Base-by-base conservation (phyloP, 352 stramenopile species). In the Phytophthora hybrid region DNA sequence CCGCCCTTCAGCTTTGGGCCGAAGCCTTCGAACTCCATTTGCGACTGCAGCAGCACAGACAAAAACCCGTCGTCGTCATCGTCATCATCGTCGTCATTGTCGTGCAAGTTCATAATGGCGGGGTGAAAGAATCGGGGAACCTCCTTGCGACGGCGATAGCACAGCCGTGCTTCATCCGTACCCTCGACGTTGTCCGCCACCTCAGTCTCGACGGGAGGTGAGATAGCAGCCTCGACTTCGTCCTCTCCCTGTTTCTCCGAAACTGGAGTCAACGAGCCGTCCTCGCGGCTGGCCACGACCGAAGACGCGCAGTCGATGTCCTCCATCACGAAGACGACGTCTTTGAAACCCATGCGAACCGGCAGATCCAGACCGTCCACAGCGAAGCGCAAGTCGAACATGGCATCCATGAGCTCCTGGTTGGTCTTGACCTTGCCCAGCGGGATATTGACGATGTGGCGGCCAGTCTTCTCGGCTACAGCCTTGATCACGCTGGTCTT, bases 251-350 rank as follows among this genome's bases (percentile, higher is more conserved):
- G 23, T 18, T 61, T 71, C 31, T 63, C 63, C 1, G 14, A 6
- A 1, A 53, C 41, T 19, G 53, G 29, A 32, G 63, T 51, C 13
- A 34, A 23, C 23, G 59, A 52, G 10, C 26, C 39, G 62, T 69
- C 6, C 89, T 81, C 59, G n/a, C 84, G 81, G 16, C 73, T 71
- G 21, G 78, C 77, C 0, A 97, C 90, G 16, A 96, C 77, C 1
- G 83, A 88, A 2, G 86, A 89, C 10, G 89, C 87, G 37, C 87
- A 92, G 71, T 97, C 90, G 59, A 96, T 87, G 77, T 97, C 90
- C 65, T 97, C 92, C 84, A 97, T 94, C 13, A 97, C 92, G 68
- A 93, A 97, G 34, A 98, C 89, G n/a, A 96, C 73, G 70, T 98
- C 87, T 34, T 94, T 85, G 69, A 96, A 94, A 9, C 41, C 64